Evolutionary conservation across 192 early-diverging fungal species (phyloP), one percentile per base, ranked within the genome.

Genomic region (Coemansia sp.): DNA sequence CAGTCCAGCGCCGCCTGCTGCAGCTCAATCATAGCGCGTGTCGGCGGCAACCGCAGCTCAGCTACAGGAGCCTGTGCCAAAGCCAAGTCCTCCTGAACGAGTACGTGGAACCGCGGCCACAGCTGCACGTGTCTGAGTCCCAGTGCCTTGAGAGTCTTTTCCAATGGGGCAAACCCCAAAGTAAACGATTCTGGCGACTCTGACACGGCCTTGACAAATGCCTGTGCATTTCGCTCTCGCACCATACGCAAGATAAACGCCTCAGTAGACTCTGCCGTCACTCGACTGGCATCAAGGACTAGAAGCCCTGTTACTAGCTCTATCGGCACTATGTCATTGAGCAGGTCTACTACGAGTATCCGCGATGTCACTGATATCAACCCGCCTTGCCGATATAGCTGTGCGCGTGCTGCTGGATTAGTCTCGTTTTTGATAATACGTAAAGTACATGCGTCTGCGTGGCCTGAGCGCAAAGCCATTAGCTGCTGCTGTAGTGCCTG

Each of bases 161-260:
- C 95, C 9, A 98, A 74, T 27, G 95, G 95, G 58, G 92, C 89
- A 69, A 97, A 92, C 27, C 95, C 95, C 65, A 86, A 65, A 1
- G 88, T 87, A 68, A 99, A 93, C 0, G 88, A 64, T 65, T 95
- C 93, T 11, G 96, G 95, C 22, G 87, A 79, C 64, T 98, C 95
- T 41, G 94, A 94, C 57, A 99, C 92, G 1, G 95, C 97, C 73
- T 96, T 95, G 75, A 99, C 94, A 65, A 97, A 98, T 3, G 91
- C 92, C 52, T 87, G 68, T 57, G 90, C 85, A 81, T 98, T 98
- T 13, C 88, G 79, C 62, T 94, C 85, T 11, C 94, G 87, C 66
- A 90, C 88, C 16, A 99, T 73, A 11, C 95, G 86, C 29, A 98
- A 71, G 46, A 97, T 93, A 68, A 98, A 95, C 6, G 95, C 92